Conservation (phyloP, 2,329 filamentous ascomycete species). For the Metarhizium sp. region DNA sequence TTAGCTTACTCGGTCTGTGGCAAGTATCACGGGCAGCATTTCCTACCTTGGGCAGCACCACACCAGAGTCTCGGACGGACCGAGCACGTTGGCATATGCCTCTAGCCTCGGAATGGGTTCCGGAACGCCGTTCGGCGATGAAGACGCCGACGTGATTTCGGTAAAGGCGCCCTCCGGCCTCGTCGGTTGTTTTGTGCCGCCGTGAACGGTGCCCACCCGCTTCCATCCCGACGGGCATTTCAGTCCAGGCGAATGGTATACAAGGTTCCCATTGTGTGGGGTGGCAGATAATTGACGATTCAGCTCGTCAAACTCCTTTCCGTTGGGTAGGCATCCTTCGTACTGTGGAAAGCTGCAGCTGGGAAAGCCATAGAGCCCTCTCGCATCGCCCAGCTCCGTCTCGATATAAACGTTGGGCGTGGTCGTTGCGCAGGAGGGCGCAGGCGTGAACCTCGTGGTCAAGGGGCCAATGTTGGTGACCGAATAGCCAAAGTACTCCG, state of each 20-base stretch:
- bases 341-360: constrained; percentile 4
- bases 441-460: constrained; percentile 19
- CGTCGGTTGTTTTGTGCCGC: constrained; percentile 1
- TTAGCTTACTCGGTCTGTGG: background rate
- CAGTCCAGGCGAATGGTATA: constrained; percentile 15
- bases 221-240: constrained; percentile 16
- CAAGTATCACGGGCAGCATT: background rate
- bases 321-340: constrained; percentile 14
- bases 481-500: constrained; percentile 11
- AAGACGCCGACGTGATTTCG: background rate
- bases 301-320: constrained; percentile 8
- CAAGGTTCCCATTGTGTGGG: constrained; percentile 7
- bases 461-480: constrained; percentile 21
- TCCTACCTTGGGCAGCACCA: constrained; percentile 15
- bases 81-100: constrained; percentile 4
- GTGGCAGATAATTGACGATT: background rate
- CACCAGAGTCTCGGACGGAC: constrained; percentile 12
- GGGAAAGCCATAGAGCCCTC: constrained; percentile 2
- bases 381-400: background rate
- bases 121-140: background rate
- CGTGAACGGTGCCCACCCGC: constrained; percentile 12
- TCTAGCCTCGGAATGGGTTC: background rate
- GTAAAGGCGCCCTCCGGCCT: constrained; percentile 9
- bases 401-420: constrained; percentile 3
- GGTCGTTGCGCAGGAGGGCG: constrained; percentile 12